These are phyloP conservation scores for Camellia oleifera DNA, from an alignment of 179 eudicot genomes.

Conservation along the genomic window DNA sequence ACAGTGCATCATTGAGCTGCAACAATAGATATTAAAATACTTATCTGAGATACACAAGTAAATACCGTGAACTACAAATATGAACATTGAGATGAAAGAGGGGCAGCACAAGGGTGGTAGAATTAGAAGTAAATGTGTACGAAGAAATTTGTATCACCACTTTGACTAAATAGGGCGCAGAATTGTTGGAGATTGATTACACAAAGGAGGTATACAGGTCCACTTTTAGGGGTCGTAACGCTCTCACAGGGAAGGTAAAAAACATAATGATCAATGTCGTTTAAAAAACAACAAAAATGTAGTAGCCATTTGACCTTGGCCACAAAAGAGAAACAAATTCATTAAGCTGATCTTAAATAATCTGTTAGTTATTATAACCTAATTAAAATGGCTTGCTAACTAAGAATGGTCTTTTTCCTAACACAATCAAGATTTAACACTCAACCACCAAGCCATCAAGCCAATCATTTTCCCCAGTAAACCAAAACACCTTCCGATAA, in stretches of 20 bases:
- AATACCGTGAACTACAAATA: background rate
- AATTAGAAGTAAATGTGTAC: background rate
- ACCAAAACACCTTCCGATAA: background rate
- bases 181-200: background rate
- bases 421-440: no score
- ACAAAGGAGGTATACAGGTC: background rate
- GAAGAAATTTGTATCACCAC: background rate
- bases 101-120: background rate
- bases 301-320: background rate
- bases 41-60: background rate
- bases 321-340: background rate
- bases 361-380: no score
- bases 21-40: background rate
- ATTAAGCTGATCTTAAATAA: background rate
- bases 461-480: background rate
- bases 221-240: background rate
- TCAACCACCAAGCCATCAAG: no score
- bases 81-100: background rate
- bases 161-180: background rate
- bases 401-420: no score
- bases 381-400: background rate
- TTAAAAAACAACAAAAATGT: background rate
- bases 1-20: slow-evolving; percentile 18
- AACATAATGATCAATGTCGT: background rate
- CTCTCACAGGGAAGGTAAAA: background rate